Evolutionary conservation across 306 rosid species (phyloP).

Genomic region (Gleditsia sinensis): DNA sequence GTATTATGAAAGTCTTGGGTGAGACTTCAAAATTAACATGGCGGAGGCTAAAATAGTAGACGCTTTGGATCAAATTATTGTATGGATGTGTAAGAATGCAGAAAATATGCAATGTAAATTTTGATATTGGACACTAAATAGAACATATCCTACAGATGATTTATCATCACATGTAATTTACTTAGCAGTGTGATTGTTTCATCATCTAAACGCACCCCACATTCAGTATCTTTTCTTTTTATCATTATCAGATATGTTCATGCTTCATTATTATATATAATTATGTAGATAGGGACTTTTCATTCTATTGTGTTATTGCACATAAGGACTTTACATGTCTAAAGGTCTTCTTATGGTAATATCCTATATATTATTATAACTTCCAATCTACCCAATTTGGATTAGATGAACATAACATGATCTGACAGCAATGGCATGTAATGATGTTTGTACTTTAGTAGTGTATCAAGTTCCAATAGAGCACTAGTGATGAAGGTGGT

Average conservation of each 20-base stretch:
- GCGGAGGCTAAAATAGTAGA: slow-evolving; percentile 13
- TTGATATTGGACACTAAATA: background rate
- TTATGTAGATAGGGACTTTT: background rate
- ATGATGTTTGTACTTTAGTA: slow-evolving; percentile 42
- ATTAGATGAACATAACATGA: slow-evolving; percentile 37
- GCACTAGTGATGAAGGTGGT: slow-evolving; percentile 32
- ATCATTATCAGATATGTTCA: background rate
- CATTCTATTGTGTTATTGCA: background rate
- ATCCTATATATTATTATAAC: slow-evolving; percentile 5
- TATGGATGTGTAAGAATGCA: slow-evolving; percentile 4
- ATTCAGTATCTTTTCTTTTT: background rate
- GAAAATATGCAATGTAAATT: background rate
- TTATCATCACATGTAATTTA: background rate
- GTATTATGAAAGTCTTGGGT: background rate
- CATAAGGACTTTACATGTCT: background rate
- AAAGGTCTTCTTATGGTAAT: slow-evolving; percentile 7
- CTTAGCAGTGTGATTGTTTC: background rate
- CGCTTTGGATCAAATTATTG: background rate
- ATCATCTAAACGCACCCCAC: background rate
- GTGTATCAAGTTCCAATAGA: slow-evolving; percentile 56
- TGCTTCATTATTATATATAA: background rate
- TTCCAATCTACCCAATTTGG: slow-evolving; percentile 30
- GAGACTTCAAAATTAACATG: background rate
- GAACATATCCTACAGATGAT: slow-evolving; percentile 18
- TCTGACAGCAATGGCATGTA: slow-evolving; percentile 48